Conservation (phyloP, 1,284 basidiomycete genomes). For the Moniliophthora roreri region DNA sequence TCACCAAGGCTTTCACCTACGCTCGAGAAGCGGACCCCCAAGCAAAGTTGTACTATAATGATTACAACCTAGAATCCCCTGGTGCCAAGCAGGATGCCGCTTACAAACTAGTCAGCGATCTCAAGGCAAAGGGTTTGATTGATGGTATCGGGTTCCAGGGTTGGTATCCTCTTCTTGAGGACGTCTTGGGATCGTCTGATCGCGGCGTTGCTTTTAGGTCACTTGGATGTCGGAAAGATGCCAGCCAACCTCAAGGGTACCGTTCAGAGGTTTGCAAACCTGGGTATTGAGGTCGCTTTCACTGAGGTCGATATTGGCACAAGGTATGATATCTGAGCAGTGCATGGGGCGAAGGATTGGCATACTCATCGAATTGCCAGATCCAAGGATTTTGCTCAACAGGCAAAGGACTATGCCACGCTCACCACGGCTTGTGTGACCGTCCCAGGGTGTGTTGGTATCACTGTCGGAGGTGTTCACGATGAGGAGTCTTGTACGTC, state of each 20-base stretch:
- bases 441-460: slow-evolving; percentile 14
- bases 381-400: slow-evolving; percentile 4
- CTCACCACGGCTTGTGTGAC: slow-evolving; percentile 20
- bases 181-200: too few species aligned
- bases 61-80: not conserved
- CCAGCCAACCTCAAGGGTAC: slow-evolving; percentile 3
- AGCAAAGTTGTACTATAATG: slow-evolving; percentile 19
- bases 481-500: not conserved
- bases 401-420: slow-evolving; percentile 22
- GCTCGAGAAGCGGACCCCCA: slow-evolving; percentile 24
- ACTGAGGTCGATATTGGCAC: slow-evolving; percentile 18
- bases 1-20: slow-evolving; percentile 21
- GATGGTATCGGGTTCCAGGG: slow-evolving; percentile 6
- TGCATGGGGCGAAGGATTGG: too few species aligned
- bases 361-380: not conserved
- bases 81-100: not conserved
- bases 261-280: slow-evolving; percentile 11
- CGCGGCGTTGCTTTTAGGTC: not conserved
- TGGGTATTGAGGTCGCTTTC: slow-evolving; percentile 19
- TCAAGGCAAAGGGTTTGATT: slow-evolving; percentile 4
- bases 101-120: not conserved
- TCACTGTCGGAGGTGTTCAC: slow-evolving; percentile 5
- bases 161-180: not conserved
- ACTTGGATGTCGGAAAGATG: slow-evolving; percentile 1
- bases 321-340: too few species aligned